Conservation (phyloP, 495 filamentous ascomycete species). For the Acidomyces sp. region DNA sequence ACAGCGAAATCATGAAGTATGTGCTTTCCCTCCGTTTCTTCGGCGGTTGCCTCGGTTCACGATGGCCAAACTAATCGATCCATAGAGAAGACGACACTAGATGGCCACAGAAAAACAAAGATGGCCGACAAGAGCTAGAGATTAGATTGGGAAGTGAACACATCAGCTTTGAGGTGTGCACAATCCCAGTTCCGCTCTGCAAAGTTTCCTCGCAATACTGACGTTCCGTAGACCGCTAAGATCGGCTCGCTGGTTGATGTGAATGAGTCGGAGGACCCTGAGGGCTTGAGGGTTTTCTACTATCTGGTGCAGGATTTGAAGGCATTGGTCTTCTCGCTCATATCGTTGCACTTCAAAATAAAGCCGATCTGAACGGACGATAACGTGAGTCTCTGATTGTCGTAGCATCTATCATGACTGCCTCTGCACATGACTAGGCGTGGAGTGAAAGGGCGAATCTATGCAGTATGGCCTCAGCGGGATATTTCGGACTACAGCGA, state of each 20-base stretch:
- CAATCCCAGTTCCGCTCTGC: too few species aligned
- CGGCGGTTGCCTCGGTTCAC: neutral
- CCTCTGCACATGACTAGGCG: too few species aligned
- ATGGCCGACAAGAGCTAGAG: conserved; percentile 92
- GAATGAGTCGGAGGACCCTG: conserved; percentile 87
- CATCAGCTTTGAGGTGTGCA: conserved; percentile 82
- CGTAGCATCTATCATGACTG: too few species aligned
- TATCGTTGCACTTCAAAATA: conserved; percentile 95
- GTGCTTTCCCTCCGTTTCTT: conserved; percentile 34
- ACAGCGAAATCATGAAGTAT: conserved; percentile 97
- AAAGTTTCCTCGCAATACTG: too few species aligned
- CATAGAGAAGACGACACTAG: conserved; percentile 93
- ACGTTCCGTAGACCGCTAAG: conserved; percentile 85
- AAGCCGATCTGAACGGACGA: neutral
- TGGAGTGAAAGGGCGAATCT: too few species aligned
- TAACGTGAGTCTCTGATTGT: too few species aligned
- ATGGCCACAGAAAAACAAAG: conserved; percentile 99
- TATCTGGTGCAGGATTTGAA: conserved; percentile 98
- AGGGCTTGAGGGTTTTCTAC: conserved; percentile 97
- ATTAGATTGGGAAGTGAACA: conserved; percentile 91
- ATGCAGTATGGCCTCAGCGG: too few species aligned
- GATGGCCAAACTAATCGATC: neutral
- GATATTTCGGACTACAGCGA: too few species aligned
- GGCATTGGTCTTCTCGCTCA: conserved; percentile 90
- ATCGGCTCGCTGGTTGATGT: conserved; percentile 96